Percentiles rank a stretch among this genome's conserved stretches.
Conservation (phyloP, 306 rosid genomes). For the Quercus bicolor region DNA sequence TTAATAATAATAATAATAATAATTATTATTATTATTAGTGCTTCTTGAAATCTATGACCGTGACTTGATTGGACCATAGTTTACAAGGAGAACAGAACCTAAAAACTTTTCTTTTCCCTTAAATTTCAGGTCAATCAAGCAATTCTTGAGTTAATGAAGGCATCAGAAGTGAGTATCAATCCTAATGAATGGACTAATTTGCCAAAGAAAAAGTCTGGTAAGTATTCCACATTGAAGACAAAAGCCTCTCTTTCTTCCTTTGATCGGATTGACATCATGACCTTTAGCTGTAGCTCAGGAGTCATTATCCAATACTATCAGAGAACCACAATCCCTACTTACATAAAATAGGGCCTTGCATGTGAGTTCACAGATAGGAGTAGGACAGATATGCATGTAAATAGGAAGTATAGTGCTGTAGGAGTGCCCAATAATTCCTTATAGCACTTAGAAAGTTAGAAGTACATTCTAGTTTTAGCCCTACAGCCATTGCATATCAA, state of each 20-base stretch:
- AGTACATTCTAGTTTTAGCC: not conserved
- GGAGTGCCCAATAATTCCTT: not conserved
- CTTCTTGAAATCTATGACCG: not conserved
- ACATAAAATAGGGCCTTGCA: not conserved
- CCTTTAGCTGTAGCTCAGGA: not conserved
- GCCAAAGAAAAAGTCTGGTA: slow-evolving; percentile 49
- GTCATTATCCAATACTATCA: not conserved
- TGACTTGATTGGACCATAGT: not conserved
- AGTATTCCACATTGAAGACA: slow-evolving; percentile 18
- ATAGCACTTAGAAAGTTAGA: not conserved
- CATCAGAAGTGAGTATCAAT: slow-evolving; percentile 50
- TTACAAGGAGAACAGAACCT: slow-evolving; percentile 16
- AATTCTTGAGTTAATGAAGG: slow-evolving; percentile 62
- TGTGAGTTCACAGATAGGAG: not conserved
- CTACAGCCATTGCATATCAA: not conserved
- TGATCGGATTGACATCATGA: slow-evolving; percentile 26
- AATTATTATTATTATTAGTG: not conserved
- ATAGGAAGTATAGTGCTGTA: not conserved
- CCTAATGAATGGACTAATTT: slow-evolving; percentile 82
- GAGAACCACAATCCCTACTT: not conserved
- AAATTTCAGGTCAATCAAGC: slow-evolving; percentile 81
- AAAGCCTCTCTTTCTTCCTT: slow-evolving; percentile 2
- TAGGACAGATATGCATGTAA: not conserved
- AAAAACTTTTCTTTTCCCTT: not conserved
- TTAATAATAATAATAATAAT: too few species aligned